Percentiles rank a stretch among this genome's conserved stretches.
Conservation (phyloP, 2,329 filamentous ascomycete species). For the Trichophyton equinum region DNA sequence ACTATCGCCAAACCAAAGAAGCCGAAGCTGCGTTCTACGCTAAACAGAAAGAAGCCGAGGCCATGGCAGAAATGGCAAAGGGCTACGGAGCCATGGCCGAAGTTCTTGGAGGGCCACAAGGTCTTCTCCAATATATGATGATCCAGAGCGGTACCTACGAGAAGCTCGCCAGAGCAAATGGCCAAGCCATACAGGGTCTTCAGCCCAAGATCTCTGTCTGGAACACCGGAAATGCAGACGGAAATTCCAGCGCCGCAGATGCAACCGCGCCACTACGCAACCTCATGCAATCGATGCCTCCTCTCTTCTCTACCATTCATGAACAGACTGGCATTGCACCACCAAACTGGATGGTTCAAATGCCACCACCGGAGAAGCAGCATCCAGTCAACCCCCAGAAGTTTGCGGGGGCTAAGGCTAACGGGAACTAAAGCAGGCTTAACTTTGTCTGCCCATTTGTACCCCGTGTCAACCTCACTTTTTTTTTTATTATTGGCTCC, state of each 20-base stretch:
- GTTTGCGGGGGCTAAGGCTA: neutral
- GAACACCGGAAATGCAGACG: conserved; percentile 52
- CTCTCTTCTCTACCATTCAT: conserved; percentile 71
- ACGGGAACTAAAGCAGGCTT: neutral
- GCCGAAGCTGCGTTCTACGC: conserved; percentile 45
- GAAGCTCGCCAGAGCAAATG: conserved; percentile 66
- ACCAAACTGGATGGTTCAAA: conserved; percentile 56
- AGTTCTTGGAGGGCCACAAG: conserved; percentile 65
- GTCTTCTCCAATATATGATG: conserved; percentile 76
- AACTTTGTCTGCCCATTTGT: neutral
- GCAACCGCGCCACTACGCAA: conserved; percentile 57
- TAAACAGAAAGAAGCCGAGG: conserved; percentile 63
- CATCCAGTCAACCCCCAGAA: conserved; percentile 5
- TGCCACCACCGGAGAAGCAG: conserved; percentile 27
- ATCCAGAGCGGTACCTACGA: conserved; percentile 70
- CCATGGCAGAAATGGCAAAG: conserved; percentile 61
- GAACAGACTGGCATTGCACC: conserved; percentile 77
- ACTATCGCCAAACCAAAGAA: conserved; percentile 22
- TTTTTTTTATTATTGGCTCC: neutral
- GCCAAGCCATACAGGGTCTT: conserved; percentile 58
- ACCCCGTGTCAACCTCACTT: neutral
- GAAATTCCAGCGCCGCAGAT: conserved; percentile 39
- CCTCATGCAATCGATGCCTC: conserved; percentile 72
- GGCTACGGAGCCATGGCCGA: conserved; percentile 61
- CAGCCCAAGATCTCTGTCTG: conserved; percentile 84